Percentiles rank a stretch among this genome's conserved stretches.
These are phyloP conservation scores for Crithidia bombi DNA, from an alignment of 208 protist species.

Conservation along the genomic window DNA sequence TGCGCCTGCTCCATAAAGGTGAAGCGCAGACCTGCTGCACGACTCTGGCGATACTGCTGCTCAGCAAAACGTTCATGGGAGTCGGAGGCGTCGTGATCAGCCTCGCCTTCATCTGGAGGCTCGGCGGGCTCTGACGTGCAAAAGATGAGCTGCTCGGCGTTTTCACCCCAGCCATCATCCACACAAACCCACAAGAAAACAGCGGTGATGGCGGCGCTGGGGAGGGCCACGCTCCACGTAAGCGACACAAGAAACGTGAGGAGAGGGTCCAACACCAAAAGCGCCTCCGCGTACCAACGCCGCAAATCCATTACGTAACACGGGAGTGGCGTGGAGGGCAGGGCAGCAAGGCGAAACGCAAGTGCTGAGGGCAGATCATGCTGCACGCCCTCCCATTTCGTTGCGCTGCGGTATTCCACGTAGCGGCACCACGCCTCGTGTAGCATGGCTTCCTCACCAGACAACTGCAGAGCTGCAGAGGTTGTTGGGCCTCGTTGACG, in stretches of 20 bases:
- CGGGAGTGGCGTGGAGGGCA: not conserved
- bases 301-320: not conserved
- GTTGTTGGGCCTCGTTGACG: not conserved
- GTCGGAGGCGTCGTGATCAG: not conserved
- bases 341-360: not conserved
- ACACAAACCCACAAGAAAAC: slow-evolving; percentile 30
- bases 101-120: not conserved
- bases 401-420: not conserved
- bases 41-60: slow-evolving; percentile 8
- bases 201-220: slow-evolving; percentile 12
- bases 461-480: not conserved
- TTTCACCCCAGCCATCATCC: slow-evolving; percentile 21
- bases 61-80: not conserved
- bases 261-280: slow-evolving; percentile 9
- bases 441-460: not conserved
- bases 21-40: slow-evolving; percentile 16
- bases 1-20: slow-evolving; percentile 13
- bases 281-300: slow-evolving; percentile 15
- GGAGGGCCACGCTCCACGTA: slow-evolving; percentile 17
- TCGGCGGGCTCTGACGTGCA: not conserved
- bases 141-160: slow-evolving; percentile 12
- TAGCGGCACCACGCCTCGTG: slow-evolving; percentile 24
- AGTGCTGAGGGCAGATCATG: not conserved
- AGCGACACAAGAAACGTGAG: slow-evolving; percentile 4
- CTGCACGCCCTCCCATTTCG: not conserved